Conservation (phyloP, 805 yeast genomes). For the Peterozyma toletana region DNA sequence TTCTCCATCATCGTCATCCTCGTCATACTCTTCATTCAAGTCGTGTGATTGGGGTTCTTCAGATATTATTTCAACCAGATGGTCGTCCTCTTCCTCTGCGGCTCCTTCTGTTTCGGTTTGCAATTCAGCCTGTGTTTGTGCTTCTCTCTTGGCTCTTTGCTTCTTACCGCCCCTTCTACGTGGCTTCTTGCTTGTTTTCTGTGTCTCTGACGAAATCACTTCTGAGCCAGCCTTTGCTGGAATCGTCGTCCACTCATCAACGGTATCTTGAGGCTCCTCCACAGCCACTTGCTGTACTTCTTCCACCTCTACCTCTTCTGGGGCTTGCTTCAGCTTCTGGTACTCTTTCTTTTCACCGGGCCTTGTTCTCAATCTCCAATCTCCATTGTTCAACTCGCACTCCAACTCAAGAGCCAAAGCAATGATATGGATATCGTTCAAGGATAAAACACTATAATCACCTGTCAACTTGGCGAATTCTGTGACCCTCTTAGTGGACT, state of each 20-base stretch:
- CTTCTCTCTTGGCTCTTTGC: constrained; percentile 53
- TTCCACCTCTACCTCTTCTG: constrained; percentile 11
- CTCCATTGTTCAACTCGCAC: constrained; percentile 59
- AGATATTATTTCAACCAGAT: constrained; percentile 1
- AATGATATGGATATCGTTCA: constrained; percentile 86
- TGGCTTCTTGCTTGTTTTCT: constrained; percentile 26
- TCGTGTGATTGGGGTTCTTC: constrained; percentile 13
- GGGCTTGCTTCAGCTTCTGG: constrained; percentile 15
- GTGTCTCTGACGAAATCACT: constrained; percentile 4
- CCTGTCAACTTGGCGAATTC: constrained; percentile 86
- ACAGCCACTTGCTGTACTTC: constrained; percentile 9
- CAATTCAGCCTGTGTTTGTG: constrained; percentile 21
- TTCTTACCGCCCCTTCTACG: constrained; percentile 62
- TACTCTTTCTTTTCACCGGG: constrained; percentile 56
- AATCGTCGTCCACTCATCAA: constrained; percentile 8
- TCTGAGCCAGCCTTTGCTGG: constrained; percentile 2
- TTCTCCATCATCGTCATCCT: constrained; percentile 75
- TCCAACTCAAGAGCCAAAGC: constrained; percentile 90
- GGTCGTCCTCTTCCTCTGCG: constrained; percentile 8
- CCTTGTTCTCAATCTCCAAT: constrained; percentile 57
- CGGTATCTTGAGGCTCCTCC: constrained; percentile 5
- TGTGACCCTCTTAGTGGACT: constrained; percentile 54
- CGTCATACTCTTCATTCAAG: constrained; percentile 48
- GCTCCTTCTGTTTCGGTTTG: constrained; percentile 10
- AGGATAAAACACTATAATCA: constrained; percentile 80